Conservation (phyloP, 2,329 filamentous ascomycete genomes). For the Colletotrichum shisoi region DNA sequence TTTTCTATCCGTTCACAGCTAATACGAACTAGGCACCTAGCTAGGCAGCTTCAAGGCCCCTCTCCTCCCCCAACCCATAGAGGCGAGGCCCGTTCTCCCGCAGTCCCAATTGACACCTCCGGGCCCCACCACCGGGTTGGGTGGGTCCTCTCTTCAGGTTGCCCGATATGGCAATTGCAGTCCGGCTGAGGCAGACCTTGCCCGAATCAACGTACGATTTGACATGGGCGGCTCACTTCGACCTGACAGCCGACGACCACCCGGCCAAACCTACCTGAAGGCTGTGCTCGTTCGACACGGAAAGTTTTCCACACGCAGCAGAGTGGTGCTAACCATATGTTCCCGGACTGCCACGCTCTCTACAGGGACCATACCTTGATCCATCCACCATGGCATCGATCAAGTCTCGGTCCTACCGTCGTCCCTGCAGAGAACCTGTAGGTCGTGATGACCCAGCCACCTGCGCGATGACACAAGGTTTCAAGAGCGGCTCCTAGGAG, state of each 20-base stretch:
- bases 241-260: constrained; percentile 4
- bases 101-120: constrained; percentile 25
- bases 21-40: not conserved
- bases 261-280: not conserved
- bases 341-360: constrained; percentile 31
- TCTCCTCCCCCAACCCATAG: too few relatives aligned
- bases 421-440: constrained; percentile 16
- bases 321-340: constrained; percentile 7
- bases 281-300: not conserved
- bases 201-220: constrained; percentile 13
- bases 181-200: constrained; percentile 16
- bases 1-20: not conserved
- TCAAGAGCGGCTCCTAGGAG: constrained; percentile 20
- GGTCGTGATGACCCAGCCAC: constrained; percentile 27
- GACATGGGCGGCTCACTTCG: not conserved
- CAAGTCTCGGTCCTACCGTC: constrained; percentile 6
- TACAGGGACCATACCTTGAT: constrained; percentile 21
- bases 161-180: constrained; percentile 26
- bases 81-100: constrained; percentile 19
- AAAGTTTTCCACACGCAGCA: not conserved
- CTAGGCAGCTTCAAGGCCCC: too few relatives aligned
- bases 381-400: constrained; percentile 13
- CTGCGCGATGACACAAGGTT: constrained; percentile 31
- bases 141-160: constrained; percentile 18
- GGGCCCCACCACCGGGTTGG: constrained; percentile 24